Percentiles rank a stretch among this genome's conserved stretches.
Evolutionary conservation across 139 green algal species (phyloP).

Genomic region (Astrephomene gubernaculifera): DNA sequence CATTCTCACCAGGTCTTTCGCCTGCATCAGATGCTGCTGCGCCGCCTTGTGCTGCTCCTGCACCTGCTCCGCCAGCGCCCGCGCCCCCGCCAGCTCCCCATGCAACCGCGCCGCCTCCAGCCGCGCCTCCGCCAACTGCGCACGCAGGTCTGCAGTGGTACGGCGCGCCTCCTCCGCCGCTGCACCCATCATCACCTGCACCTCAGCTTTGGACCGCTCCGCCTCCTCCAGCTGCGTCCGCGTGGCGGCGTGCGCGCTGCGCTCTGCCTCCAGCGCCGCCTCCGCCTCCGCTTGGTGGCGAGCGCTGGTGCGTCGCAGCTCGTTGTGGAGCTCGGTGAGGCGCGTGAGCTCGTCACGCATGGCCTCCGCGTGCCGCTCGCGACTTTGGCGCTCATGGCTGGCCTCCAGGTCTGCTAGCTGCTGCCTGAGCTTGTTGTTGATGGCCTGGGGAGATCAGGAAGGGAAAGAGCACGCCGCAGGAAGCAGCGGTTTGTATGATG

Average conservation of each 20-base stretch:
- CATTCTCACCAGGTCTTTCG: slow-evolving; percentile 4
- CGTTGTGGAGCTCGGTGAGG: neutral
- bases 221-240: neutral
- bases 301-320: slow-evolving; percentile 3
- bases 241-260: neutral
- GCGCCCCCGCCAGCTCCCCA: slow-evolving; percentile 1
- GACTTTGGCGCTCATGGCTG: neutral
- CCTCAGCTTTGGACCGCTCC: neutral
- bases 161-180: neutral
- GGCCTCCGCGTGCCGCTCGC: neutral
- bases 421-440: slow-evolving; percentile 37
- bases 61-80: slow-evolving; percentile 4
- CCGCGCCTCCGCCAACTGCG: neutral
- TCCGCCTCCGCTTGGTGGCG: slow-evolving; percentile 5
- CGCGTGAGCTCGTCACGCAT: slow-evolving; percentile 13
- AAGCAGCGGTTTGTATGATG: no score
- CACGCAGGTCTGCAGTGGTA: neutral
- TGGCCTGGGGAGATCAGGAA: neutral
- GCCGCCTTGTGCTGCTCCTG: neutral
- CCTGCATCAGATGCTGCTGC: slow-evolving; percentile 10
- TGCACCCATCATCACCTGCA: neutral
- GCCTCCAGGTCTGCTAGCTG: slow-evolving; percentile 13
- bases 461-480: neutral
- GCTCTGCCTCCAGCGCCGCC: slow-evolving; percentile 11
- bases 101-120: neutral